These are phyloP conservation scores for Aspergillus alliaceus DNA, from an alignment of 2,329 filamentous ascomycete genomes.

Conservation along the genomic window DNA sequence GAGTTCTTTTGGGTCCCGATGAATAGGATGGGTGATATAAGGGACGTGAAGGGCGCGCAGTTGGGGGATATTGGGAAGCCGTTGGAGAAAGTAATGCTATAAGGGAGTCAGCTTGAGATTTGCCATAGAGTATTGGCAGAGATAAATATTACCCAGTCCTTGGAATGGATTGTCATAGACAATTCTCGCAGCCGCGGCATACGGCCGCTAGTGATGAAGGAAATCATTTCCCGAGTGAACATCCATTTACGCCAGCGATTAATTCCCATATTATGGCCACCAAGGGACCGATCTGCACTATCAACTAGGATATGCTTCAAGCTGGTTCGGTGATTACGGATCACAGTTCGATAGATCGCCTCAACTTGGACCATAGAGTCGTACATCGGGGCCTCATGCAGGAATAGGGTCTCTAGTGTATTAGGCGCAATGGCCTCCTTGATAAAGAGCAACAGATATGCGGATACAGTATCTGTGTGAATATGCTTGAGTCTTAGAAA, in stretches of 20 bases:
- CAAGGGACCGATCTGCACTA: constrained; percentile 58
- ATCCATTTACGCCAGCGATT: constrained; percentile 69
- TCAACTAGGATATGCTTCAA: constrained; percentile 74
- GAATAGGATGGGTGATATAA: constrained; percentile 63
- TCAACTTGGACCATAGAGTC: constrained; percentile 65
- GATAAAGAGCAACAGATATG: constrained; percentile 69
- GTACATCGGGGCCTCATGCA: constrained; percentile 65
- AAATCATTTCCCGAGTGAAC: constrained; percentile 66
- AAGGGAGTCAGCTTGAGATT: constrained; percentile 16
- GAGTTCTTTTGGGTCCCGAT: constrained; percentile 66
- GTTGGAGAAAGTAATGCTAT: constrained; percentile 77
- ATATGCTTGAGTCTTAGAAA: constrained; percentile 69
- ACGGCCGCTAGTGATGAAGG: constrained; percentile 73
- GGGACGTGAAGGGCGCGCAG: constrained; percentile 71
- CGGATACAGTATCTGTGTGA: constrained; percentile 71
- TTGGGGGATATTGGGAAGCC: constrained; percentile 68
- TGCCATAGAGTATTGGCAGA: not conserved
- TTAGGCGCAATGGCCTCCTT: constrained; percentile 77
- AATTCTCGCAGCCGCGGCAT: constrained; percentile 73
- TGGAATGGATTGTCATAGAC: constrained; percentile 70
- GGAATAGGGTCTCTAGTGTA: constrained; percentile 73
- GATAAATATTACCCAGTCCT: constrained; percentile 68
- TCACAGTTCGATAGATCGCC: constrained; percentile 67
- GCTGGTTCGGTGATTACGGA: constrained; percentile 70
- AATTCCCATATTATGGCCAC: constrained; percentile 37